Evolutionary conservation across 805 yeast species (phyloP), one percentile per base, ranked within the genome.

Genomic region (Lachancea waltii): DNA sequence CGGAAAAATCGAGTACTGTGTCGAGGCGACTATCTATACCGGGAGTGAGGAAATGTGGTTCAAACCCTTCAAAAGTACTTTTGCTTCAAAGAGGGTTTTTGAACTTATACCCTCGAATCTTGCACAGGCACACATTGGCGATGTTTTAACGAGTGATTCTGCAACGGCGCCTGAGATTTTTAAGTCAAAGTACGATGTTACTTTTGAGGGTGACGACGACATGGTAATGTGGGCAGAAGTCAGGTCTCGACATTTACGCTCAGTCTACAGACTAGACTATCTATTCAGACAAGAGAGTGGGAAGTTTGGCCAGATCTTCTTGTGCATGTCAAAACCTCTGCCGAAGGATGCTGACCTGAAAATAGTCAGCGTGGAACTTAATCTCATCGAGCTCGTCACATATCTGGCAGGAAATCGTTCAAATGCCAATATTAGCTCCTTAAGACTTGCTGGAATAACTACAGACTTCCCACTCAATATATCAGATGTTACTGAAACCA

Each of bases 361-460:
- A 9, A 13, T 38, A 2, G 34, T 29, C 5, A 44, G 44, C 15
- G 26, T 55, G 3, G 58, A 54, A 38, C 36, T 58, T 13, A 58
- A 58, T 35, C 33, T 56, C 17, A 16, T 58, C 16, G 63, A 58
- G 35, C 44, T 44, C n/a, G 48, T 50, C 2, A 50, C 56, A 0
- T 58, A 53, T 36, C 33, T 56, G 28, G 53, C 63, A 1, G 53
- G 54, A 25, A 60, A 60, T 7, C 40, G 55, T 7, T 52, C 57
- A 1, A 58, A 56, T 42, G 54, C 53, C 28, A 58, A 58, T 34
- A 30, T 47, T 9, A 55, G 59, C 3, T 54, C 58, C 6, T 42
- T 58, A 30, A 42, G 56, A 33, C 40, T 58, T 15, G 48, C 50
- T 1, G 54, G 50, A 15, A 22, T 47, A 11, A 10, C 5, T 5